phyloP scores from a whole-genome alignment of 352 stramenopile species.

The Elongisporangium undulatum region DNA sequence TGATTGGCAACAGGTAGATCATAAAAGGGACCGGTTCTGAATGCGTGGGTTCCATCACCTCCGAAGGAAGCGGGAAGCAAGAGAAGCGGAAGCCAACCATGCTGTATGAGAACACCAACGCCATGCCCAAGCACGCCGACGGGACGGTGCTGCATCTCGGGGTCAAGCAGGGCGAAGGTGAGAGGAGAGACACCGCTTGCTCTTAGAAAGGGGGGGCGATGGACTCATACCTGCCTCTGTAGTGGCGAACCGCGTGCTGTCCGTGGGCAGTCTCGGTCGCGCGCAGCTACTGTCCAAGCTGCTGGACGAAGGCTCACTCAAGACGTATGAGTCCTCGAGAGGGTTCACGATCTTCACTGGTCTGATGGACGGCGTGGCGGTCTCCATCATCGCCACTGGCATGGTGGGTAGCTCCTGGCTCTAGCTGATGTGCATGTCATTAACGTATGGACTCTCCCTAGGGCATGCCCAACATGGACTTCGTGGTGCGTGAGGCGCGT shows the following conservation, averaged over 20 bases:
- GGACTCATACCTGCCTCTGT: background rate
- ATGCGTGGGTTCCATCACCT: background rate
- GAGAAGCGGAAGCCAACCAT: too few relatives aligned
- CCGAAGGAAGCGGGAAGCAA: background rate
- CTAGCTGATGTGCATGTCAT: too few relatives aligned
- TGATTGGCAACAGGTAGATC: background rate
- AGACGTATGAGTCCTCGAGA: slow-evolving; percentile 28
- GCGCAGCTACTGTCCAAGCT: slow-evolving; percentile 24
- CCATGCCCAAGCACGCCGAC: slow-evolving; percentile 33
- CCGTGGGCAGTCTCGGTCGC: slow-evolving; percentile 34
- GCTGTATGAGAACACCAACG: slow-evolving; percentile 43
- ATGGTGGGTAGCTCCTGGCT: slow-evolving; percentile 24
- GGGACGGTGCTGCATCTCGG: slow-evolving; percentile 39
- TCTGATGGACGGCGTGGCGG: slow-evolving; percentile 24
- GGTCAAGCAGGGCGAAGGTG: slow-evolving; percentile 33
- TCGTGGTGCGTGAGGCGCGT: slow-evolving; percentile 59
- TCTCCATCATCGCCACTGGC: slow-evolving; percentile 59
- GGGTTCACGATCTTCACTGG: slow-evolving; percentile 67
- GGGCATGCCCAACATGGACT: slow-evolving; percentile 72
- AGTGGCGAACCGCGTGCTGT: slow-evolving; percentile 48
- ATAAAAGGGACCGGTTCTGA: background rate
- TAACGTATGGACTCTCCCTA: slow-evolving; percentile 2
- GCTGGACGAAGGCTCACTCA: slow-evolving; percentile 22
- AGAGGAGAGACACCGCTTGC: background rate
- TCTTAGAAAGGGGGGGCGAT: background rate